A percentile compares a stretch with the other conserved stretches of the same genome.
phyloP scores from a whole-genome alignment of 257 asterid genomes.

The Thymus mandschuricus region DNA sequence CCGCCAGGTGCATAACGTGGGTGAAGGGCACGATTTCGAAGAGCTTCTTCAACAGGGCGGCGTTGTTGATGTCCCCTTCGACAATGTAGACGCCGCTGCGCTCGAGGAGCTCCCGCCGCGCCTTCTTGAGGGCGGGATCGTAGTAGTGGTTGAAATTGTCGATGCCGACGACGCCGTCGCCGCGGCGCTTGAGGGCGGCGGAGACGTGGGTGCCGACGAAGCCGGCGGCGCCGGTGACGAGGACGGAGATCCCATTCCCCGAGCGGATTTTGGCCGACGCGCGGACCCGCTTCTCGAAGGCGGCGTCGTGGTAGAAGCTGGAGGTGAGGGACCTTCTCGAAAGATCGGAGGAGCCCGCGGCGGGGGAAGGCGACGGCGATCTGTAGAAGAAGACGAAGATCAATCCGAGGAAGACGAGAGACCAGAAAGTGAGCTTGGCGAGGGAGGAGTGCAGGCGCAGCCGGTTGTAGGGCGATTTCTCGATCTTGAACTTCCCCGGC shows the following conservation, averaged over 20 bases:
- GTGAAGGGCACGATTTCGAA: conserved; percentile 81
- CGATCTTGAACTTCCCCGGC: conserved; percentile 98
- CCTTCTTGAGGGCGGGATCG: conserved; percentile 79
- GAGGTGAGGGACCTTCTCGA: conserved; percentile 84
- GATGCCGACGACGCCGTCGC: conserved; percentile 88
- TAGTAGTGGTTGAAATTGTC: conserved; percentile 86
- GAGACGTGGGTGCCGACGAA: conserved; percentile 96
- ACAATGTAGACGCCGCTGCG: conserved; percentile 90
- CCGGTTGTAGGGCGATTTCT: conserved; percentile 73
- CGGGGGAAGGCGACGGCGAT: conserved; percentile 66
- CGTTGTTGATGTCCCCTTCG: conserved; percentile 91
- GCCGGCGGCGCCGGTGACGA: conserved; percentile 97
- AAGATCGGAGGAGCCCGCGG: conserved; percentile 62
- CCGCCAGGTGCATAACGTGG: conserved; percentile 98
- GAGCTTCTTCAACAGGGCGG: conserved; percentile 61
- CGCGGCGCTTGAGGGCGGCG: conserved; percentile 89
- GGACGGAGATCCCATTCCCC: conserved; percentile 79
- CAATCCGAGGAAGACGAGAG: conserved; percentile 75
- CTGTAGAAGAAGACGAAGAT: conserved; percentile 77
- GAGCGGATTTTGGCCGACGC: conserved; percentile 89
- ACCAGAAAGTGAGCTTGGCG: conserved; percentile 91
- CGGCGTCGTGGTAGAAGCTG: conserved; percentile 60
- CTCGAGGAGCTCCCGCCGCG: conserved; percentile 74
- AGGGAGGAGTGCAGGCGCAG: conserved; percentile 74
- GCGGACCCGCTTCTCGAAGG: conserved; percentile 67